Evolutionary conservation across 1,284 basidiomycete genomes (phyloP).

Genomic region (Kalmanozyma brasiliensis): DNA sequence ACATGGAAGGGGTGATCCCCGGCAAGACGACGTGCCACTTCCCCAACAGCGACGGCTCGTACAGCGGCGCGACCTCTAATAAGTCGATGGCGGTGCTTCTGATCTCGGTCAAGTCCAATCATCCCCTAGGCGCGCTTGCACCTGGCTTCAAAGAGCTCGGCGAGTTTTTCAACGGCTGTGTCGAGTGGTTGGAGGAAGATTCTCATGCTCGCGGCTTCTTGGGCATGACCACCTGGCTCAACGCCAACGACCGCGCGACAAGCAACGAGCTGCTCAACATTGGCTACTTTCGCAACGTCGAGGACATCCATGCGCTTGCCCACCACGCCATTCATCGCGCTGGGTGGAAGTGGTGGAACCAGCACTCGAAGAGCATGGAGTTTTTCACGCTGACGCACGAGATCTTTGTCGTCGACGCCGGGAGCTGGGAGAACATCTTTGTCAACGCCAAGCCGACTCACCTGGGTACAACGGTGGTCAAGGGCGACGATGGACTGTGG

Average conservation of each 20-base stretch:
- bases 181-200: conserved; percentile 32
- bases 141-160: conserved; percentile 29
- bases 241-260: conserved; percentile 16
- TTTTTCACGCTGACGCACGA: conserved; percentile 30
- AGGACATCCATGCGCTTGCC: conserved; percentile 27
- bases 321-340: conserved; percentile 21
- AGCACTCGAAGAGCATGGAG: conserved; percentile 13
- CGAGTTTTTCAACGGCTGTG: conserved; percentile 17
- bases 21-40: conserved; percentile 24
- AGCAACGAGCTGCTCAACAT: conserved; percentile 26
- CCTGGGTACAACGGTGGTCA: conserved; percentile 21
- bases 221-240: conserved; percentile 39
- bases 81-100: conserved; percentile 22
- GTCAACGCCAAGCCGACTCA: conserved; percentile 25
- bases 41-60: conserved; percentile 14
- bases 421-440: conserved; percentile 32
- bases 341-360: conserved; percentile 35
- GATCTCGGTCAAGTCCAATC: conserved; percentile 25
- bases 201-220: conserved; percentile 24
- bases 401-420: conserved; percentile 14
- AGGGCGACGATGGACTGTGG: conserved; percentile 20
- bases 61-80: conserved; percentile 11
- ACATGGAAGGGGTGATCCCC: conserved; percentile 23
- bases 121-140: conserved; percentile 20
- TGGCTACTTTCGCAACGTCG: conserved; percentile 31